Conservation (phyloP, 2,329 filamentous ascomycete species). For the Apiospora phragmitis region DNA sequence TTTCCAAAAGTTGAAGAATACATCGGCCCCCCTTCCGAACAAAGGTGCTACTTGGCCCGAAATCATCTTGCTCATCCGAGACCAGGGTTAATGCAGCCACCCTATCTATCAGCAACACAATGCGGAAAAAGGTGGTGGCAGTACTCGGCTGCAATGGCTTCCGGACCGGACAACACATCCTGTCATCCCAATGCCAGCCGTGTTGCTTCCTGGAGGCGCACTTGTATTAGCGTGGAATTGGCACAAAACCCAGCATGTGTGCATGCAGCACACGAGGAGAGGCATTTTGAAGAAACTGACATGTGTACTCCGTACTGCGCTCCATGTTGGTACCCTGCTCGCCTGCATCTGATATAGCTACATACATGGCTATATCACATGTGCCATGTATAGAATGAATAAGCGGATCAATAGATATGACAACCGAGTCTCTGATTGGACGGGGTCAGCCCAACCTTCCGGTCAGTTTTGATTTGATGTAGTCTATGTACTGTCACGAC, state of each 20-base stretch:
- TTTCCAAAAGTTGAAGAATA: neutral
- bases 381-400: neutral
- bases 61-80: neutral
- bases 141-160: neutral
- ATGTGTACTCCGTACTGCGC: too few relatives aligned
- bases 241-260: too few relatives aligned
- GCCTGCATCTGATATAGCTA: neutral
- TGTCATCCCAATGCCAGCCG: neutral
- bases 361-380: neutral
- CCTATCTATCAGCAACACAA: neutral
- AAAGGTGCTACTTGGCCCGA: neutral
- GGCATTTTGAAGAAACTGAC: too few relatives aligned
- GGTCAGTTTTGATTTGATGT: neutral
- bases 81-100: neutral
- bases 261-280: too few relatives aligned
- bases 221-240: neutral
- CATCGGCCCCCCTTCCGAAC: neutral
- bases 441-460: neutral
- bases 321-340: too few relatives aligned
- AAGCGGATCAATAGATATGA: neutral
- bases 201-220: neutral
- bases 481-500: neutral
- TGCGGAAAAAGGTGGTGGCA: neutral
- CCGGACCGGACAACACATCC: neutral
- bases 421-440: neutral